Evolutionary conservation across 805 yeast genomes (phyloP), one percentile per base, ranked within the genome.

Genomic region (Kodamaea kaohsiungensis): DNA sequence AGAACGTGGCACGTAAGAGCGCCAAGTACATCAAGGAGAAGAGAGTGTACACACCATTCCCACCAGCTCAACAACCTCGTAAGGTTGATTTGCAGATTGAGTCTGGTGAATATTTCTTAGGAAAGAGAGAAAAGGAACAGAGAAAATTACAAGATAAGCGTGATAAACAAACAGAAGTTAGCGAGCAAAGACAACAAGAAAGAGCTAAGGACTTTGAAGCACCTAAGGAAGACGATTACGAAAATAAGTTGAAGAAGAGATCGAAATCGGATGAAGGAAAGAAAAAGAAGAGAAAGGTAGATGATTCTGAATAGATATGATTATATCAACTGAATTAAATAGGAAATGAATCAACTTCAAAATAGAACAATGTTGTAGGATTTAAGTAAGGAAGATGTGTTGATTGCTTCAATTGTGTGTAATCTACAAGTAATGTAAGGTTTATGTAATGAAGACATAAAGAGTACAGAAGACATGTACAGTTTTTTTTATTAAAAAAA

Each of bases 11-110:
- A 38, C 86, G 99, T 67, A 89, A 89, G 87, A 87, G 87, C 80
- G 89, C 95, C 56, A 84, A 82, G 72, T 84, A 82, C 70, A 82
- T 74, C 63, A 82, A 77, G 62, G 86, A 82, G 72, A 80, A 81
- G 80, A 92, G 87, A 73, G 86, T 84, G 2, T 93, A 93, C 83
- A 95, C 99, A 35, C 98, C 99, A 68, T 95, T 95, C 91, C 99
- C 99, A 76, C 98, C 99, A 63, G 89, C 90, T 51, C 99, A 90
- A 75, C 83, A 85, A 61, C 99, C 98, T 67, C 88, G 98, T 79
- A 92, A 95, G 89, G 80, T 95, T 72, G 99, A 95, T 83, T 77
- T 92, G 69, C 96, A 91, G 77, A 91, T 95, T 72, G 99, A 95
- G 73, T 86, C 96, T 78, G 99, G 99, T 83, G 99, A 95, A 72